Base-by-base conservation (phyloP, 257 asterid genomes). In the Echites panduratus region DNA sequence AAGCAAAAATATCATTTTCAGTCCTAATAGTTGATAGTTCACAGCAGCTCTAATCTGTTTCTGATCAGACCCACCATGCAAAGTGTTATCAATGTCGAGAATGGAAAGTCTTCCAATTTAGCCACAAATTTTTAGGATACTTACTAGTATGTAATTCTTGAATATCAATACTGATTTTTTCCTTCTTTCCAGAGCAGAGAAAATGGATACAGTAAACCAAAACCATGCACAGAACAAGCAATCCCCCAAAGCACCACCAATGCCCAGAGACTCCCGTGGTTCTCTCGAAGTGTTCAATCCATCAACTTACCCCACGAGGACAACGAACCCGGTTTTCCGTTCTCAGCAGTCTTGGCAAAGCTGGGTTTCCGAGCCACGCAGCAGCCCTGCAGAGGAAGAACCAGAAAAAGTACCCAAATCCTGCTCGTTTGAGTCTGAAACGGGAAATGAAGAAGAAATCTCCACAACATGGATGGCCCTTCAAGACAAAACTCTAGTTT, bases 251-350 rank as follows among this genome's bases (percentile, higher is more conserved):
- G 76, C 79, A 5, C 88, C 93, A 8, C 84, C 95, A 24, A 76
- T 88, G 10, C 88, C 97, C 0, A 75, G 96, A 78, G 96, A 94
- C 71, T 78, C 89, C 3, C 84, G 98, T 9, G 97, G 93, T 13
- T 94, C 98, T 0, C 82, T 94, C 9, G 98, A 94, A 69, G 96
- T 94, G 2, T 94, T 94, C 86, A 91, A 87, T 65, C 98, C 98
- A 0, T 78, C 91, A 16, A 69, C 84, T 29, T 52, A 57, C 70
- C 27, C 85, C 2, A 63, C 79, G 0, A 54, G 73, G 9, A 67
- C 78, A 1, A 61, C 77, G 3, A 69, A 49, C 19, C 77, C 86
- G 1, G 81, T 72, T 6, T 87, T 78, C 84, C 87, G 87, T 9
- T 61, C 90, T 2, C 83, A 81, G 26, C 77, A 87, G 17, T 61